Evolutionary conservation across 2,329 filamentous ascomycete genomes (phyloP).

Genomic region (Mariannaea elegans): DNA sequence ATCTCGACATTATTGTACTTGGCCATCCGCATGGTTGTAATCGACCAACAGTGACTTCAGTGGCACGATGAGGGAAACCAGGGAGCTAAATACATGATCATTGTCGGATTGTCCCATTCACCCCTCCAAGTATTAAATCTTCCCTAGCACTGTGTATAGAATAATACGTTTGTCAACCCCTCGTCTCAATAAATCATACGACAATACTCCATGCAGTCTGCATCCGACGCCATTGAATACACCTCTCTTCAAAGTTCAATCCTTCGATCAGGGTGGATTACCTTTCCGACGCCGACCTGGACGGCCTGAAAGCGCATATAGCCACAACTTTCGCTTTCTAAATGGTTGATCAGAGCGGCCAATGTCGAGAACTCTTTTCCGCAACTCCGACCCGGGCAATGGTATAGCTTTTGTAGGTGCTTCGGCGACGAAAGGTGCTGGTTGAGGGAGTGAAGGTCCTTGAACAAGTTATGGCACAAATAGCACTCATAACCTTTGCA

Average conservation of each 20-base stretch:
- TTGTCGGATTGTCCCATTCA: neutral
- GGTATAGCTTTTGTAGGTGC: conserved; percentile 50
- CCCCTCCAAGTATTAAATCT: neutral
- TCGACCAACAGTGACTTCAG: neutral
- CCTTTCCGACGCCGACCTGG: conserved; percentile 41
- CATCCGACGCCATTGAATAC: neutral
- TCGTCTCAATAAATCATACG: neutral
- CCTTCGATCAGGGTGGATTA: conserved; percentile 21
- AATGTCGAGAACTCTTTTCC: conserved; percentile 50
- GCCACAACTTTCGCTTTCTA: conserved; percentile 55
- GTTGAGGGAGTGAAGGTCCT: conserved; percentile 48
- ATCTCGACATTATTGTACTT: neutral
- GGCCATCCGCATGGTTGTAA: neutral
- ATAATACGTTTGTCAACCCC: neutral
- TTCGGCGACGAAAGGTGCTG: conserved; percentile 62
- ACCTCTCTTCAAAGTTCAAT: conserved; percentile 17
- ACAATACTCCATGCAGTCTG: neutral
- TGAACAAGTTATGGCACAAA: conserved; percentile 59
- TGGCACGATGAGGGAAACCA: too few relatives aligned
- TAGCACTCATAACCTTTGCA: conserved; percentile 42
- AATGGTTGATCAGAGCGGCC: conserved; percentile 51
- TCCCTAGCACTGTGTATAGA: neutral
- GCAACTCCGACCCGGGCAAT: conserved; percentile 50
- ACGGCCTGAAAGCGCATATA: conserved; percentile 50
- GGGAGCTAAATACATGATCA: neutral